Conservation (phyloP, 495 filamentous ascomycete species). For the Podospora conica region DNA sequence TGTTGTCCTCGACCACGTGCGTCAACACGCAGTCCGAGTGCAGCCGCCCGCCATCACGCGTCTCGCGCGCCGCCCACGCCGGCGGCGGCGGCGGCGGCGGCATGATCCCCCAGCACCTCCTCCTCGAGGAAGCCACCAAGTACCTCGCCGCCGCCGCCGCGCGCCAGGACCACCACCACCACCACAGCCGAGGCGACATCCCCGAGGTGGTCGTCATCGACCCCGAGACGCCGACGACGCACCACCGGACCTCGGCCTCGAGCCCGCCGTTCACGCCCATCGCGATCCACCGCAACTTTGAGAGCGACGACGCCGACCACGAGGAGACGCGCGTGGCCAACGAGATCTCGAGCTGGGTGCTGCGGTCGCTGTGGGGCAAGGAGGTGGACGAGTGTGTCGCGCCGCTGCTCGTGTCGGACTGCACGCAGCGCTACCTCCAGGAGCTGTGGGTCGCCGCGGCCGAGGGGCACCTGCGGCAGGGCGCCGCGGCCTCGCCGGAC, state of each 20-base stretch:
- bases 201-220: constrained; percentile 5
- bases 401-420: constrained; percentile 27
- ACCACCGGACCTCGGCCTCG: constrained; percentile 9
- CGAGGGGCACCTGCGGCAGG: constrained; percentile 13
- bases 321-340: constrained; percentile 21
- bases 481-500: constrained; percentile 10
- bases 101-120: background rate
- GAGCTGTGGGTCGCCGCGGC: constrained; percentile 21
- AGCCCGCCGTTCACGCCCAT: constrained; percentile 3
- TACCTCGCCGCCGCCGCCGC: background rate
- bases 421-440: constrained; percentile 24
- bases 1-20: constrained; percentile 29
- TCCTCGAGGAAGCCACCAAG: constrained; percentile 6
- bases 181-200: background rate
- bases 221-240: constrained; percentile 2
- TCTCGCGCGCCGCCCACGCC: constrained; percentile 15
- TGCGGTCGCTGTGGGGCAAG: constrained; percentile 25
- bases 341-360: constrained; percentile 26
- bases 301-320: constrained; percentile 12
- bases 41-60: constrained; percentile 25
- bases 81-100: constrained; percentile 2
- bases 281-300: constrained; percentile 5
- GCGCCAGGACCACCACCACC: background rate
- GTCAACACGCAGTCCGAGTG: constrained; percentile 31
- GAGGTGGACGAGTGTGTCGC: constrained; percentile 27